Base-by-base conservation (phyloP, 2,329 filamentous ascomycete species). In the Monosporascus sp. region DNA sequence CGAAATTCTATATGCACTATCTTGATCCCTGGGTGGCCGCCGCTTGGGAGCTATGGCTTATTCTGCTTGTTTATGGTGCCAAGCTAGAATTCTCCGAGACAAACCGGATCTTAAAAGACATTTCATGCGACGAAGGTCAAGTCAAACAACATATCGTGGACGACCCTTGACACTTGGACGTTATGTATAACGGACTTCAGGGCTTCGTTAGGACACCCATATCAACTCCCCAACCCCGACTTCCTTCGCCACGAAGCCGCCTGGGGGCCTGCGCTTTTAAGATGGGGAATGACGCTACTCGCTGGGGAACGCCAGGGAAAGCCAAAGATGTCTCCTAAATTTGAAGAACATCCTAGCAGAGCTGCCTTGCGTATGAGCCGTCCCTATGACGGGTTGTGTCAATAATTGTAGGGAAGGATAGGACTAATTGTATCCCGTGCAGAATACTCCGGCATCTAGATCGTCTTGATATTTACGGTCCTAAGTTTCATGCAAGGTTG, bases 301-400 rank as follows among this genome's bases (percentile, higher is more conserved):
- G 82, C 60, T 88, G 84, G 3, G 8, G 27, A 11, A 27, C 2
- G 1, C 78, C 81, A 2, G 86, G 75, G 64, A 91, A 86, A 0
- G 79, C 81, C 0, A 92, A 72, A 0, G 84, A 88, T 0, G 87
- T 86, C 25, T 84, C 77, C 0, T 79, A 73, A 0, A 79, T 78
- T 65, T 85, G 86, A 65, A 91, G 84, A 3, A 91, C 64, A 57
- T 92, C 87, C 58, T 88, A 75, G 63, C 86, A 91, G 1, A 87
- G 72, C 51, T 81, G 77, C 41, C 79, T 69, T 0, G 85, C 81
- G 48, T 82, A 75, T 46, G 74, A 75, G 2, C 88, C 88, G 45
- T 82, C 78, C 0, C 77, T 79, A 87, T 76, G 5, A 86, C 63
- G 0, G 77, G 69, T 0, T 83, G 65, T 5, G 24, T 17, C 24